Conservation (phyloP, 768 basidiomycete species). For the Boletus huronensis region DNA sequence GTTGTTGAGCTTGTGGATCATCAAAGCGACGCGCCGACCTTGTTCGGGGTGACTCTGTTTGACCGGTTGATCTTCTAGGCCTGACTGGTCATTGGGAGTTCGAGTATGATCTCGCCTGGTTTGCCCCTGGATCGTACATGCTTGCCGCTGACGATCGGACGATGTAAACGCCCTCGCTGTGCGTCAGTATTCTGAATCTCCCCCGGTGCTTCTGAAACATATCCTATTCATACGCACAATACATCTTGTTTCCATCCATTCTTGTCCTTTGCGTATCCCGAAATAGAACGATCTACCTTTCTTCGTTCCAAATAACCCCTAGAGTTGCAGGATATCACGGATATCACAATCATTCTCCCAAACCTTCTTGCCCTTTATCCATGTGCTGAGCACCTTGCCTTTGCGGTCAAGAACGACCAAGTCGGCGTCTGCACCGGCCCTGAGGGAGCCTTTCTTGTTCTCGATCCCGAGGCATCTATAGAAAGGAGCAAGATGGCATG, state of each 20-base stretch:
- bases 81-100: not conserved
- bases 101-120: not conserved
- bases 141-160: not conserved
- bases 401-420: constrained; percentile 68
- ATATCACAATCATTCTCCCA: constrained; percentile 44
- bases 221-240: not conserved
- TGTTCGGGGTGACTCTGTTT: too few relatives aligned
- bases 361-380: constrained; percentile 73
- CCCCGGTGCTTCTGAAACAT: not conserved
- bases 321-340: not conserved
- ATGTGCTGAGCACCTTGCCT: constrained; percentile 66
- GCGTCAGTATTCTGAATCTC: not conserved
- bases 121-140: not conserved
- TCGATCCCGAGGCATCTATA: constrained; percentile 73
- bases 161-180: not conserved
- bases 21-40: too few relatives aligned
- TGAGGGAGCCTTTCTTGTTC: constrained; percentile 74
- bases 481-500: not conserved
- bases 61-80: not conserved
- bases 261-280: not conserved
- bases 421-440: constrained; percentile 84
- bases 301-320: not conserved
- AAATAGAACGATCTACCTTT: not conserved
- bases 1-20: too few relatives aligned
- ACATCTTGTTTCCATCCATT: not conserved